Base-by-base conservation (phyloP, 352 stramenopile species). In the Pythium myriotylum region DNA sequence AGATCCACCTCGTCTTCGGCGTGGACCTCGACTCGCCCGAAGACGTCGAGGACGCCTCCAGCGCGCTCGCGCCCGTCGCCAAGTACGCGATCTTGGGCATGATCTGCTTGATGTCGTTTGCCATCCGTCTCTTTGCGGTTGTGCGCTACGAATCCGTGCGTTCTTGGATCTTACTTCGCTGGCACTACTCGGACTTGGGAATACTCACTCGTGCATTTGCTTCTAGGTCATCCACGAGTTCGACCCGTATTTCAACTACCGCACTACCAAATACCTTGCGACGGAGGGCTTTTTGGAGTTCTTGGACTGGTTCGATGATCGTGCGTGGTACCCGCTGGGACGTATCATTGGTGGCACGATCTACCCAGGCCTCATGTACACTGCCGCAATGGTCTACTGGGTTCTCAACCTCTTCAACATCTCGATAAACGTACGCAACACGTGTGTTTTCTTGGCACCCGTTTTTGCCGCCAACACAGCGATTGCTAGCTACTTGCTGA, bases 231-330 rank as follows among this genome's bases (percentile, higher is more conserved):
- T 95, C 66, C 84, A 96, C 73, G 88, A 97, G 73, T 96, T 96
- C 55, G 85, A 96, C 58, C 88, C 97, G 29, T 99, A 98, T 71
- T 99, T 99, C 76, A 99, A 99, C 76, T 99, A 95, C 85, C 90
- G 97, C 32, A 98, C 96, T 10, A 99, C 97, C 45, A 98, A 99
- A 77, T 98, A 97, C 84, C 76, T 98, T 40, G 85, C 89, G 16
- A 87, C 91, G 19, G 79, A 98, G 57, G 97, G 97, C n/a, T 92
- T 96, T 55, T 82, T 98, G 43, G 93, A 97, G 69, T 99, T 99
- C 77, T 84, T 98, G 29, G 29, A 35, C 29, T 35, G 29, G 29
- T 35, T 35, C 29, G 29, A 35, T 46, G 82, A 97, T 76, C 94
- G 84, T 63, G 78, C 84, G 22, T 98, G 93, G 93, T 98, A 98